A percentile compares a stretch with the other conserved stretches of the same genome.
Evolutionary conservation across 257 asterid species (phyloP).

Genomic region (Solanum piurae): DNA sequence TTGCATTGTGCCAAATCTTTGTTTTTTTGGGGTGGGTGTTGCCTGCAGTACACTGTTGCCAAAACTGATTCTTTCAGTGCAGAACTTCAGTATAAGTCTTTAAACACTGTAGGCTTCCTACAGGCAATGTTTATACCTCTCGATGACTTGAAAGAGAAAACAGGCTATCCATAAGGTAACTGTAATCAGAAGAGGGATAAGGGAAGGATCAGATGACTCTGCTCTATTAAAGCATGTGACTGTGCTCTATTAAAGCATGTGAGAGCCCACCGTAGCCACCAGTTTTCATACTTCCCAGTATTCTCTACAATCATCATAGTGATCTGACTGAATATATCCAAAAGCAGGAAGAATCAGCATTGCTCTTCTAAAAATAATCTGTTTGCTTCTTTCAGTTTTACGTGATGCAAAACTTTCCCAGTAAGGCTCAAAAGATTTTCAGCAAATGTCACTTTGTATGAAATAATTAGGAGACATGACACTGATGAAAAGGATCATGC

Average conservation of each 20-base stretch:
- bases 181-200: neutral
- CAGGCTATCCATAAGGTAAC: neutral
- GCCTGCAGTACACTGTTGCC: neutral
- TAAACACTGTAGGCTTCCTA: neutral
- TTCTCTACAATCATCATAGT: neutral
- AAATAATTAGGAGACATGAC: neutral
- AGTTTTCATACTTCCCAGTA: neutral
- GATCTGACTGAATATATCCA: neutral
- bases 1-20: neutral
- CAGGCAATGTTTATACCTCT: neutral
- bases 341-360: neutral
- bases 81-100: neutral
- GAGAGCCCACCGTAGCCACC: neutral
- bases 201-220: neutral
- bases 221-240: neutral
- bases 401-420: neutral
- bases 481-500: neutral
- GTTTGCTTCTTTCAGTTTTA: neutral
- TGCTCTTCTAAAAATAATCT: neutral
- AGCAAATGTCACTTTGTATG: neutral
- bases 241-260: neutral
- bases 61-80: neutral
- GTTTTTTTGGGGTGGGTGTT: neutral
- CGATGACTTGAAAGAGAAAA: neutral
- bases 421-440: neutral